Conservation (phyloP, 108 stramenopile species). For the Hondaea fermentalgiana region DNA sequence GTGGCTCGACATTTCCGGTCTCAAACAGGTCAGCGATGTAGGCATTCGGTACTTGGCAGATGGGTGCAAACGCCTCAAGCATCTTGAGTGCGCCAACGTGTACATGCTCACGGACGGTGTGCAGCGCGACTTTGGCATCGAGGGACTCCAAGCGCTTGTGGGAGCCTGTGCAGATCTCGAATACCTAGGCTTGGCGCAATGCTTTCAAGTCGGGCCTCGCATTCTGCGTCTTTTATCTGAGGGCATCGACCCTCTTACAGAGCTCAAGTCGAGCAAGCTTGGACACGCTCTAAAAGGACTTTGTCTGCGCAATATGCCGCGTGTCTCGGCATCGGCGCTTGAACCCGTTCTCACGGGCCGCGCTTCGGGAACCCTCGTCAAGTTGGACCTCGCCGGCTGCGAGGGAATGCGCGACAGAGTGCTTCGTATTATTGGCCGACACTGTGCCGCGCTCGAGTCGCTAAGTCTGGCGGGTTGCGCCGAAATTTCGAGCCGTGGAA, state of each 20-base stretch:
- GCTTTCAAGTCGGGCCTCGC: not conserved
- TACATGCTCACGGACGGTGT: slow-evolving; percentile 5
- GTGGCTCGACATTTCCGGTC: not conserved
- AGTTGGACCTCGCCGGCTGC: not conserved
- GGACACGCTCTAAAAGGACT: not conserved
- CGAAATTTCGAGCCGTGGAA: not conserved
- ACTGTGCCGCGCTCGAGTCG: not conserved
- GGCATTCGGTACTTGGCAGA: not conserved
- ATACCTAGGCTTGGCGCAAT: not conserved
- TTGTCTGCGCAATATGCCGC: not conserved
- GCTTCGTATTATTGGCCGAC: not conserved
- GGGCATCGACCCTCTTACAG: not conserved
- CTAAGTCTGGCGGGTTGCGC: not conserved
- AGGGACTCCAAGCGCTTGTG: not conserved
- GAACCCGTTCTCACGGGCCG: not conserved
- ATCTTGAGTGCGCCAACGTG: not conserved
- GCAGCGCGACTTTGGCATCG: slow-evolving; percentile 2
- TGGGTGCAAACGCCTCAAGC: not conserved
- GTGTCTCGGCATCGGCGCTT: not conserved
- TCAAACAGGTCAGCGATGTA: not conserved
- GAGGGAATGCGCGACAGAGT: not conserved
- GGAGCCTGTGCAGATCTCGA: not conserved
- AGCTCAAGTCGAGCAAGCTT: not conserved
- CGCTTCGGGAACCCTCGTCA: not conserved
- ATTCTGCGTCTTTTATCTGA: not conserved